These are phyloP conservation scores for Volutella citrinella DNA, from an alignment of 2,329 filamentous ascomycete species.

Conservation along the genomic window DNA sequence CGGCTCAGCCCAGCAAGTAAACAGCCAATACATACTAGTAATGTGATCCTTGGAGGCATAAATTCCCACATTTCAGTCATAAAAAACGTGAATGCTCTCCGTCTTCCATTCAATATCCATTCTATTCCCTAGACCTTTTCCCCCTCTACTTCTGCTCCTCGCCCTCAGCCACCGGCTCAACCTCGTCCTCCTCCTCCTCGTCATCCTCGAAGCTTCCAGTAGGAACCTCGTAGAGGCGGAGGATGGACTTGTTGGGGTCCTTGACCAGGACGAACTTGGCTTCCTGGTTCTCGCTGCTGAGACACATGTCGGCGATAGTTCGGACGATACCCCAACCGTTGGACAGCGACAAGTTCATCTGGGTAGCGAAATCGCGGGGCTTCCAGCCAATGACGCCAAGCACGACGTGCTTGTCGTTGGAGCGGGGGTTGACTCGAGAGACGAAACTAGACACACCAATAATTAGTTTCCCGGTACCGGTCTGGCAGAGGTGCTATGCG, in stretches of 20 bases:
- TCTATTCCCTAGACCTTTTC: no score
- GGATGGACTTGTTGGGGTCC: constrained; percentile 96
- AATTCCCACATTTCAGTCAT: no score
- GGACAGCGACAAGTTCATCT: constrained; percentile 96
- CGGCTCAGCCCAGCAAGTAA: no score
- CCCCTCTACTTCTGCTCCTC: constrained; percentile 18
- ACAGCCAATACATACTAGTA: no score
- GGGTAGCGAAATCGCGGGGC: constrained; percentile 89
- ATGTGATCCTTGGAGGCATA: no score
- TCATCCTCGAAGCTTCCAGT: constrained; percentile 87
- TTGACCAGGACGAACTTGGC: constrained; percentile 79
- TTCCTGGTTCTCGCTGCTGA: constrained; percentile 71
- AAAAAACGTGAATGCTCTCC: no score
- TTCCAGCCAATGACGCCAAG: constrained; percentile 97
- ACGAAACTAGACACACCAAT: constrained; percentile 69
- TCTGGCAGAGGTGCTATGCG: no score
- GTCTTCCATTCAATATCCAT: no score
- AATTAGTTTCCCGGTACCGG: constrained; percentile 13
- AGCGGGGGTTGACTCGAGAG: constrained; percentile 88
- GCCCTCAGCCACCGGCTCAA: constrained; percentile 37
- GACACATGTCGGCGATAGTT: constrained; percentile 93
- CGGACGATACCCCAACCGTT: constrained; percentile 99
- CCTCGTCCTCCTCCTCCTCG: constrained; percentile 61
- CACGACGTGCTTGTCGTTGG: constrained; percentile 89
- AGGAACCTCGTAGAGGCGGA: constrained; percentile 90